phyloP scores from a whole-genome alignment of 371 early-diverging fungal species.

The Lichtheimia corymbifera region DNA sequence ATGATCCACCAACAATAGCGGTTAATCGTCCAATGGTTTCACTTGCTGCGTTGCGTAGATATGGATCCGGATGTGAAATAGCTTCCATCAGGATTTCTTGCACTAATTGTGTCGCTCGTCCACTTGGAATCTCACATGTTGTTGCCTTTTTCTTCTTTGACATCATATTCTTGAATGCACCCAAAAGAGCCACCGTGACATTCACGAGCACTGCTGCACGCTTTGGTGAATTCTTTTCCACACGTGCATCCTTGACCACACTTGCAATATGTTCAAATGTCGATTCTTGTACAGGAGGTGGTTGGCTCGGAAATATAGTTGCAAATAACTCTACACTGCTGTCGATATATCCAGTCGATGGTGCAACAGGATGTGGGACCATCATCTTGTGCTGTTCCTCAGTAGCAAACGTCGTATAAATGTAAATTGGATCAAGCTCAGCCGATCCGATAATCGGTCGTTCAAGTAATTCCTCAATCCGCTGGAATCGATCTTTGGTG shows the following conservation, averaged over 20 bases:
- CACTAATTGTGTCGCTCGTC: constrained; percentile 48
- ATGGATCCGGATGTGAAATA: constrained; percentile 70
- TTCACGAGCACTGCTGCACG: constrained; percentile 82
- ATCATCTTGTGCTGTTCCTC: constrained; percentile 1
- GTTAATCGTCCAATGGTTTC: constrained; percentile 86
- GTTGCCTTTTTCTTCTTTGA: constrained; percentile 31
- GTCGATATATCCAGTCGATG: constrained; percentile 45
- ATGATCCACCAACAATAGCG: constrained; percentile 70
- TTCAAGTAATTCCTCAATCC: constrained; percentile 56
- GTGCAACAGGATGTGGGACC: constrained; percentile 37
- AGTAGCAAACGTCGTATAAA: constrained; percentile 50
- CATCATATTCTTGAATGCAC: constrained; percentile 66
- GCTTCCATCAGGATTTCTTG: constrained; percentile 69
- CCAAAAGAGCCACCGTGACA: constrained; percentile 70
- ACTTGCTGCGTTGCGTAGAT: constrained; percentile 76
- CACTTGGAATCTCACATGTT: constrained; percentile 36
- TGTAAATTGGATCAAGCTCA: constrained; percentile 60
- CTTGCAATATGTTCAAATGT: constrained; percentile 75
- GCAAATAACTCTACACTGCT: constrained; percentile 71
- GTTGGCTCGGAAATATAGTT: constrained; percentile 61
- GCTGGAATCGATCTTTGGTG: constrained; percentile 59
- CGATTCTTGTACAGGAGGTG: constrained; percentile 73
- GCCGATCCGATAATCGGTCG: constrained; percentile 63
- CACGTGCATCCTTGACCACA: constrained; percentile 58
- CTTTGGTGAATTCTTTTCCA: constrained; percentile 76